Percentiles rank a stretch among this genome's conserved stretches.
Conservation (phyloP, 148 eudicot genomes). For the Camellia sinensis region DNA sequence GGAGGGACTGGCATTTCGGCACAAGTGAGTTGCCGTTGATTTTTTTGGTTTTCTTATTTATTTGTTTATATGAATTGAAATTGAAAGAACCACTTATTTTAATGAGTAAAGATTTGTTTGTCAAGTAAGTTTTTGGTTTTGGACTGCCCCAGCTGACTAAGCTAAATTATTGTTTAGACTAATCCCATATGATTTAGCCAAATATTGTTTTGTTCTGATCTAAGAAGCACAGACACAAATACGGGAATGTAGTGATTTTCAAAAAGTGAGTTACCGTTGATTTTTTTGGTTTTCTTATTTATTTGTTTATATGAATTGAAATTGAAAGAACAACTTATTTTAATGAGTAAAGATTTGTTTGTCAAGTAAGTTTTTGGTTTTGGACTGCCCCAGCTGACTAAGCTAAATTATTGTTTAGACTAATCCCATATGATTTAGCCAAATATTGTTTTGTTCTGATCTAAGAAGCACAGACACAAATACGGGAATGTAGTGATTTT, state of each 20-base stretch:
- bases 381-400: neutral
- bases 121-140: neutral
- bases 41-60: neutral
- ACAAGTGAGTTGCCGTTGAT: slow-evolving; percentile 47
- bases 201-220: neutral
- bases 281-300: neutral
- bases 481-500: no score
- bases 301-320: neutral
- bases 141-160: neutral
- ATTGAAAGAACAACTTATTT: no score
- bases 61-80: neutral
- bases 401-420: neutral
- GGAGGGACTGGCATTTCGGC: slow-evolving; percentile 89
- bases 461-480: no score
- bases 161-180: neutral
- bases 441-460: no score
- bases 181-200: neutral
- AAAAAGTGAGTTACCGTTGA: slow-evolving; percentile 27
- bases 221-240: neutral
- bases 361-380: neutral
- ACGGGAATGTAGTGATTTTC: no score
- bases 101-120: neutral
- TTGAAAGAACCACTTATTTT: neutral
- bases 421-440: no score
- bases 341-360: neutral